Percentiles rank a stretch among this genome's conserved stretches.
phyloP scores from a whole-genome alignment of 805 yeast species.

The Groenewaldozyma salmanticensis region DNA sequence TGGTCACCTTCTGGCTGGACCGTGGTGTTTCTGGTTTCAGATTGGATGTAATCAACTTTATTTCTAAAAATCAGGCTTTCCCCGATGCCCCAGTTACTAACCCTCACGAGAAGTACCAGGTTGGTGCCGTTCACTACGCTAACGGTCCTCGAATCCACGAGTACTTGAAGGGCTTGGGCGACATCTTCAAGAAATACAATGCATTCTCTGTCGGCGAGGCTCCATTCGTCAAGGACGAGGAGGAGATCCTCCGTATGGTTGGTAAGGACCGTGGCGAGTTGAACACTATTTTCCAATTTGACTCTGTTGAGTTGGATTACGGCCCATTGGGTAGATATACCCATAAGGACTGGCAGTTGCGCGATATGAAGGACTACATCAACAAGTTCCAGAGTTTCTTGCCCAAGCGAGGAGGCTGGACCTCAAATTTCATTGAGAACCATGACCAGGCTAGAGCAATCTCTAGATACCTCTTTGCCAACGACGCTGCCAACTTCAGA shows the following conservation, averaged over 20 bases:
- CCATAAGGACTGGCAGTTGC: conserved; percentile 2
- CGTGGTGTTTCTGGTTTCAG: conserved; percentile 52
- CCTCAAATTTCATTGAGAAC: conserved; percentile 45
- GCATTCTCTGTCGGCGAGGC: conserved; percentile 51
- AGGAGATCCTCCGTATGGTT: conserved; percentile 23
- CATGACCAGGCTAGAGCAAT: conserved; percentile 51
- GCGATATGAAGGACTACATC: conserved; percentile 5
- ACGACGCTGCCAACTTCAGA: conserved; percentile 27
- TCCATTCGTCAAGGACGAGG: conserved; percentile 34
- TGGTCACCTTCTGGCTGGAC: conserved; percentile 44
- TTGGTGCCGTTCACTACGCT: conserved; percentile 26
- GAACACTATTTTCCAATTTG: conserved; percentile 22
- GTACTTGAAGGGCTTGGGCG: conserved; percentile 43
- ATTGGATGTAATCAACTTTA: conserved; percentile 46
- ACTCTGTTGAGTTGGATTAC: conserved; percentile 2
- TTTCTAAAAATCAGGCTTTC: conserved; percentile 38
- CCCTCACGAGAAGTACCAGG: conserved; percentile 35
- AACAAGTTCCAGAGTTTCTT: conserved; percentile 9
- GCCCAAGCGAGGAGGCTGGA: conserved; percentile 34
- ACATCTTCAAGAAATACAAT: conserved; percentile 36
- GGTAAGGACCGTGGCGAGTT: conserved; percentile 19
- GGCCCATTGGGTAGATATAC: conserved; percentile 15
- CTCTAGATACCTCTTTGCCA: conserved; percentile 36
- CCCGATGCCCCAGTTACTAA: conserved; percentile 41
- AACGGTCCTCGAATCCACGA: conserved; percentile 52